Evolutionary conservation across 352 stramenopile genomes (phyloP).

Genomic region (Pythium pyrilobum): DNA sequence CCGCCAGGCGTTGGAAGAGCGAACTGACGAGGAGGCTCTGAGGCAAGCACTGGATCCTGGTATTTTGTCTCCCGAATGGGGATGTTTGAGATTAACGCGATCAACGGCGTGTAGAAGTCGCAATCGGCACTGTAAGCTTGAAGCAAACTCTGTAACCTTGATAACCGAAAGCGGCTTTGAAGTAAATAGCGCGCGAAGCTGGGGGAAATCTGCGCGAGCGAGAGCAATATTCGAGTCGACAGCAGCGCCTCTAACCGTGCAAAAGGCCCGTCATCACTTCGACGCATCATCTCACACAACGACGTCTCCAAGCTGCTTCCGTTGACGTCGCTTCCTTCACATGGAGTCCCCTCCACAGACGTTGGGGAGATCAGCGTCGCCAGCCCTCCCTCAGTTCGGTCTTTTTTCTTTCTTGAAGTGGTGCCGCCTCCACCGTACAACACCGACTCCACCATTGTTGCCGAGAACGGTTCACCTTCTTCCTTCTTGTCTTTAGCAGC

Average conservation of each 20-base stretch:
- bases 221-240: constrained; percentile 47
- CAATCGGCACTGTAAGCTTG: constrained; percentile 36
- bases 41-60: constrained; percentile 25
- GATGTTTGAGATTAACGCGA: constrained; percentile 62
- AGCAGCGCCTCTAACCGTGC: constrained; percentile 37
- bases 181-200: constrained; percentile 52
- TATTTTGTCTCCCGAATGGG: constrained; percentile 54
- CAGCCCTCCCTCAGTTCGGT: constrained; percentile 4
- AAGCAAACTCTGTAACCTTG: constrained; percentile 45
- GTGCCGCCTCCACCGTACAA: background rate
- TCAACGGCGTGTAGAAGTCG: constrained; percentile 48
- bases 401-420: constrained; percentile 14
- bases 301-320: constrained; percentile 35
- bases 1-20: constrained; percentile 21
- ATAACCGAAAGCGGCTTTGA: constrained; percentile 18
- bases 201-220: constrained; percentile 40
- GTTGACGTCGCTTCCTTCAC: background rate
- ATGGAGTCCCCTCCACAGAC: background rate
- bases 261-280: constrained; percentile 24
- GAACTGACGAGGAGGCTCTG: constrained; percentile 23
- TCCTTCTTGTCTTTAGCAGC: constrained; percentile 9
- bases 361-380: constrained; percentile 7
- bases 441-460: constrained; percentile 15
- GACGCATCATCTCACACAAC: constrained; percentile 50
- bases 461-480: background rate